Base-by-base conservation (phyloP, 257 asterid genomes). In the Solanum pimpinellifolium region DNA sequence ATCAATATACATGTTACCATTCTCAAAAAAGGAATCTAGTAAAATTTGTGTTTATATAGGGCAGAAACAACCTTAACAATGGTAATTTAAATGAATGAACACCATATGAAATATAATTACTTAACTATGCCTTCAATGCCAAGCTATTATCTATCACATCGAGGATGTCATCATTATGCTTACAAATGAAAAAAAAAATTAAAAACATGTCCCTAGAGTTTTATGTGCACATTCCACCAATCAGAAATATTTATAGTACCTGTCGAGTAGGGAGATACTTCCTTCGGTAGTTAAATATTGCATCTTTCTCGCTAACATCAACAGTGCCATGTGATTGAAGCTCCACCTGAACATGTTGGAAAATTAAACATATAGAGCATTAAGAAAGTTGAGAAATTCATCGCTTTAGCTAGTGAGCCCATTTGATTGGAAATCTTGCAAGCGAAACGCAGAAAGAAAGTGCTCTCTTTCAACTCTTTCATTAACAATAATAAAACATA, bases 241-340 rank as follows among this genome's bases (percentile, higher is more conserved):
- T 39, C 84, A 16, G 27, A 80, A 78, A 80, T 52, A 47, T 47
- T 47, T 80, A 29, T 11, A 29, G 6, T 90, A 95, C 98, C 98
- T 95, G 98, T 88, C 90, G 95, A 23, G 98, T 95, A 72, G 98
- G 98, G 52, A 95, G 95, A 89, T 95, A 95, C 89, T 95, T 95
- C 87, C 98, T 84, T 77, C 98, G 92, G 73, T 93, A 95, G 85
- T 92, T 95, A 88, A 95, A 95, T 84, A 95, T 94, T 62, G 92
- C 87, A 88, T 95, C 98, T 90, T 93, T 95, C 88, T 95, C 98
- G 29, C 84, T 89, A 56, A 88, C 87, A 89, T 91, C 94, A 85
- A 88, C 85, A 44, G 76, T 86, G 52, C 90, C 95, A 47, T 91
- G 95, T 80, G 95, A 92, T 33, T 91, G 97, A 89, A 95, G 98